These are phyloP conservation scores for Aspergillaceae sp. DNA, from an alignment of 2,329 filamentous ascomycete species.

Conservation along the genomic window DNA sequence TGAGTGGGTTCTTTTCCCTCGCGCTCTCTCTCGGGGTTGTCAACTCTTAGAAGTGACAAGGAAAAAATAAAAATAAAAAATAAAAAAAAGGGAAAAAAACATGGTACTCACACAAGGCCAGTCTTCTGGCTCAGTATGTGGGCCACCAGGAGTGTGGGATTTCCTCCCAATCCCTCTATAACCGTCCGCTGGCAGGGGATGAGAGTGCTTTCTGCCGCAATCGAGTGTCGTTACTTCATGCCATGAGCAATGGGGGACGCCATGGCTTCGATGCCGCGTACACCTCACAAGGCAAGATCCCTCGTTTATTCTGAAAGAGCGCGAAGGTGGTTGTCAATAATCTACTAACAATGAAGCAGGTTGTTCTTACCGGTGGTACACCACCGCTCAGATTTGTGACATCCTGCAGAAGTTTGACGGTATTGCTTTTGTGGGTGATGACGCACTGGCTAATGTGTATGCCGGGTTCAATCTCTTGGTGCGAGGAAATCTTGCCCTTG, in stretches of 20 bases:
- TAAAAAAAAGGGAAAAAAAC: no score
- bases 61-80: no score
- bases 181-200: slow-evolving; percentile 14
- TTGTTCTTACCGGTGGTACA: slow-evolving; percentile 39
- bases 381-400: slow-evolving; percentile 35
- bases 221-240: slow-evolving; percentile 29
- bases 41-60: not conserved
- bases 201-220: slow-evolving; percentile 22
- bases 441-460: slow-evolving; percentile 33
- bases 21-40: not conserved
- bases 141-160: slow-evolving; percentile 32
- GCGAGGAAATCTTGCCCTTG: slow-evolving; percentile 32
- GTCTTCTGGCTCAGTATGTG: slow-evolving; percentile 28
- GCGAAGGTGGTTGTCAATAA: not conserved
- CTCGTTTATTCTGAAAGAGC: no score
- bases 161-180: slow-evolving; percentile 27
- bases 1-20: not conserved
- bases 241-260: slow-evolving; percentile 35
- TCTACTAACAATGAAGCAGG: slow-evolving; percentile 14
- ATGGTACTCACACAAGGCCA: slow-evolving; percentile 10
- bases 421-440: slow-evolving; percentile 37
- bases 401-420: slow-evolving; percentile 37
- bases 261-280: slow-evolving; percentile 36
- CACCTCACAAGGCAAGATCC: slow-evolving; percentile 24
- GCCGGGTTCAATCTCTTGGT: slow-evolving; percentile 39